Evolutionary conservation across 345 rosid genomes (phyloP).

Genomic region (Populus simonii): DNA sequence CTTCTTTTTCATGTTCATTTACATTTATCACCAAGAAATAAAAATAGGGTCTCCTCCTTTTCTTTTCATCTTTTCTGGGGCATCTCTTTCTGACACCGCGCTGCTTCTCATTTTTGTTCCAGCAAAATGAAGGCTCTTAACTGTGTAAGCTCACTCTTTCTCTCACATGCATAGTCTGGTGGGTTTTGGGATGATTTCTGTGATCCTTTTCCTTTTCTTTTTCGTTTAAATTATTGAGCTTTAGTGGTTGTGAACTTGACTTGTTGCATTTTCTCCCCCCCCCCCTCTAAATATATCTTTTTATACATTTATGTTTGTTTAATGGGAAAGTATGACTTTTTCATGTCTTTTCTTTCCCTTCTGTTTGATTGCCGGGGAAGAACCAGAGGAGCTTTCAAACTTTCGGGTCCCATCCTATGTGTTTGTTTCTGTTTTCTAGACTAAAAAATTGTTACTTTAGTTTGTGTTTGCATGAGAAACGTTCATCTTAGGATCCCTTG

Average conservation of each 20-base stretch:
- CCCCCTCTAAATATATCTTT: neutral
- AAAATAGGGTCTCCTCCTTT: neutral
- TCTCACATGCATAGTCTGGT: neutral
- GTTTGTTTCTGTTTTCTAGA: too few species aligned
- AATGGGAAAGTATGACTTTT: too few species aligned
- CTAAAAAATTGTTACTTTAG: too few species aligned
- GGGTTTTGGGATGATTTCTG: neutral
- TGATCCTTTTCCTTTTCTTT: neutral
- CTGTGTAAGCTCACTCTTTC: slow-evolving; percentile 29
- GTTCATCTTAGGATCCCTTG: neutral
- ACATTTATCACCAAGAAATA: neutral
- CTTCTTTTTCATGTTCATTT: neutral
- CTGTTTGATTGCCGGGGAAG: too few species aligned
- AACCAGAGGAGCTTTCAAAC: too few species aligned
- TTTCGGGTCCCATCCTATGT: too few species aligned
- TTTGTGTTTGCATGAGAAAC: too few species aligned
- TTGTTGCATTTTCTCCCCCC: neutral
- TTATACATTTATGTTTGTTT: too few species aligned
- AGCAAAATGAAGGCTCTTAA: slow-evolving; percentile 34
- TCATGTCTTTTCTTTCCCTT: too few species aligned
- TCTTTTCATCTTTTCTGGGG: neutral
- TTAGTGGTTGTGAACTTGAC: slow-evolving; percentile 12
- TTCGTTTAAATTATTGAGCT: neutral
- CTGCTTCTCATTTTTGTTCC: neutral
- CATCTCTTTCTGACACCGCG: neutral